These are phyloP conservation scores for Tulasnella sp. DNA, from an alignment of 768 basidiomycete genomes.

Conservation along the genomic window DNA sequence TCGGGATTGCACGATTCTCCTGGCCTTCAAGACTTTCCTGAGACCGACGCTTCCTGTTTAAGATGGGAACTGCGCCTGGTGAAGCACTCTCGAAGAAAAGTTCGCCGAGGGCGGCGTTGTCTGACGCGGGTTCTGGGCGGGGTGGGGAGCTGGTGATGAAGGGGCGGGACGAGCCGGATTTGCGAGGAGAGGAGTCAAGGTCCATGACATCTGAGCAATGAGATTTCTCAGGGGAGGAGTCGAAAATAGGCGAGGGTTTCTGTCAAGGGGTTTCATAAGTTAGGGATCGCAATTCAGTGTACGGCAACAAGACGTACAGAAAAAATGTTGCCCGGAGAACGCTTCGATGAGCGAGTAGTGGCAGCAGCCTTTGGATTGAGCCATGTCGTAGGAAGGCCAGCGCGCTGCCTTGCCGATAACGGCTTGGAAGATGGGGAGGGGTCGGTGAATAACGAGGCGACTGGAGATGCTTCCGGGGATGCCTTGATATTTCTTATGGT, in stretches of 20 bases:
- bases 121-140: slow-evolving; percentile 46
- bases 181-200: slow-evolving; percentile 50
- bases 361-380: neutral
- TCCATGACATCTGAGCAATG: slow-evolving; percentile 66
- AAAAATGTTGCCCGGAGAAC: slow-evolving; percentile 29
- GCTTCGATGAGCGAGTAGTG: slow-evolving; percentile 23
- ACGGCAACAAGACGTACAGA: slow-evolving; percentile 11
- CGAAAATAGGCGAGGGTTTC: neutral
- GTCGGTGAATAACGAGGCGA: slow-evolving; percentile 19
- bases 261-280: neutral
- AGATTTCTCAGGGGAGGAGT: slow-evolving; percentile 24
- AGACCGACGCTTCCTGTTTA: slow-evolving; percentile 23
- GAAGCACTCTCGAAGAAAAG: slow-evolving; percentile 31
- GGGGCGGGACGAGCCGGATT: slow-evolving; percentile 39
- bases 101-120: slow-evolving; percentile 48
- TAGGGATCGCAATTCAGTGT: neutral
- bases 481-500: slow-evolving; percentile 4
- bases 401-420: slow-evolving; percentile 12
- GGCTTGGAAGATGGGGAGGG: slow-evolving; percentile 22
- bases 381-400: slow-evolving; percentile 25
- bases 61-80: neutral
- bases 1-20: slow-evolving; percentile 13
- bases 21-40: slow-evolving; percentile 7
- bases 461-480: slow-evolving; percentile 3
- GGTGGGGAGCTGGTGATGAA: slow-evolving; percentile 35